phyloP scores from a whole-genome alignment of 306 rosid genomes.

The Sicyos baderoa region DNA sequence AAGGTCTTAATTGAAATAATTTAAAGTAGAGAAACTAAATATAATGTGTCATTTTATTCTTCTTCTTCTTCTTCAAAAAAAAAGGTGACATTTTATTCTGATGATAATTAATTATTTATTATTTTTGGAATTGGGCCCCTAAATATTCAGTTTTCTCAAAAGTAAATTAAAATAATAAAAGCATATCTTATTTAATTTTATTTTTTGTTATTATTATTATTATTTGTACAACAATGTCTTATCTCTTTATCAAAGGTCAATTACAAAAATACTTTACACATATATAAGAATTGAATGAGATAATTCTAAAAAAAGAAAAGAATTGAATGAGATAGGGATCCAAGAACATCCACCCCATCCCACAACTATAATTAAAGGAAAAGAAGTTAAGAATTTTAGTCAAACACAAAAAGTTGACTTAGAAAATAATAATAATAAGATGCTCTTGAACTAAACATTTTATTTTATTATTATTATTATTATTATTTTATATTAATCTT shows the following conservation, averaged over 20 bases:
- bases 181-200: background rate
- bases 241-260: background rate
- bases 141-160: background rate
- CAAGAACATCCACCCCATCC: background rate
- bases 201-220: no score
- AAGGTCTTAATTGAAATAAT: no score
- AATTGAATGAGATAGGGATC: background rate
- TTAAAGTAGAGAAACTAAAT: background rate
- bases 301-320: no score
- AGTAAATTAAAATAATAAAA: constrained; percentile 14
- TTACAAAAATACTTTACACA: background rate
- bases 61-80: no score
- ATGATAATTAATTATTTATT: no score
- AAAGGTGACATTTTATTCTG: no score
- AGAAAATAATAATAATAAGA: no score
- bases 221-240: background rate
- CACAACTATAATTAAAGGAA: background rate
- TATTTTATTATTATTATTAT: no score
- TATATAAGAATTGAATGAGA: background rate
- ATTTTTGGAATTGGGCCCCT: background rate
- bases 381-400: background rate
- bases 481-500: no score
- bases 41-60: no score
- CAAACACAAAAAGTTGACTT: constrained; percentile 3
- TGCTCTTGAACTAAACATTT: no score